A percentile compares a stretch with the other conserved stretches of the same genome.
These are phyloP conservation scores for Thyridium curvatum DNA, from an alignment of 2,329 filamentous ascomycete species.

Conservation along the genomic window DNA sequence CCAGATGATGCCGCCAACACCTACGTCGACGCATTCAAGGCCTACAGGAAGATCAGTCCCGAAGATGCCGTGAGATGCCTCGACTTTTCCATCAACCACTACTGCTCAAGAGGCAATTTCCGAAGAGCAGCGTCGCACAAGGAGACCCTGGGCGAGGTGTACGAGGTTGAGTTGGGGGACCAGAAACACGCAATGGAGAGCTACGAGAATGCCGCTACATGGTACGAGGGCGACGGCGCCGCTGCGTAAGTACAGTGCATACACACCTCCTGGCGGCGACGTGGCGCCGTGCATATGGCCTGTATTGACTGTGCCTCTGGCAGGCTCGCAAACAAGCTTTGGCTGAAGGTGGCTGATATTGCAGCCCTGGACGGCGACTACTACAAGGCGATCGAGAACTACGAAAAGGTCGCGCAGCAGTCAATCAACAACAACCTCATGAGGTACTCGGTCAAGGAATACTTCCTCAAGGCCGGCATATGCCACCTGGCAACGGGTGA, in stretches of 20 bases:
- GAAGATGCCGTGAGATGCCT: slow-evolving; percentile 77
- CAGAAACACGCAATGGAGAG: slow-evolving; percentile 70
- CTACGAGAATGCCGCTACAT: slow-evolving; percentile 80
- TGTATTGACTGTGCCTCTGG: not conserved
- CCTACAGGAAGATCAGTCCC: slow-evolving; percentile 80
- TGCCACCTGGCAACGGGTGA: slow-evolving; percentile 75
- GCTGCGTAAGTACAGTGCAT: slow-evolving; percentile 55
- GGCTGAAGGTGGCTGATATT: slow-evolving; percentile 85
- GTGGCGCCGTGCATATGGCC: not conserved
- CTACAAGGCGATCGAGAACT: slow-evolving; percentile 73
- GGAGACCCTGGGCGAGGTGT: slow-evolving; percentile 81
- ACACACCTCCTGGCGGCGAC: not conserved
- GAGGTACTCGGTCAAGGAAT: slow-evolving; percentile 92
- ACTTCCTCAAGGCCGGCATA: slow-evolving; percentile 89
- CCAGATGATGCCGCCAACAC: slow-evolving; percentile 89
- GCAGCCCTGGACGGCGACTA: slow-evolving; percentile 79
- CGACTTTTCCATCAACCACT: slow-evolving; percentile 74
- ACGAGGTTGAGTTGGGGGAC: slow-evolving; percentile 76
- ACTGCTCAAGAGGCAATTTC: slow-evolving; percentile 85
- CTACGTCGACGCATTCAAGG: slow-evolving; percentile 87
- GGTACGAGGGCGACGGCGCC: slow-evolving; percentile 85
- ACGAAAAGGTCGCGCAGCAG: slow-evolving; percentile 73
- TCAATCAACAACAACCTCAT: slow-evolving; percentile 86
- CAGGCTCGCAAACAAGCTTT: slow-evolving; percentile 87
- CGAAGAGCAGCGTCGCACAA: slow-evolving; percentile 84